Evolutionary conservation across 208 protist species (phyloP).

Genomic region (Tritrichomonas musculus): DNA sequence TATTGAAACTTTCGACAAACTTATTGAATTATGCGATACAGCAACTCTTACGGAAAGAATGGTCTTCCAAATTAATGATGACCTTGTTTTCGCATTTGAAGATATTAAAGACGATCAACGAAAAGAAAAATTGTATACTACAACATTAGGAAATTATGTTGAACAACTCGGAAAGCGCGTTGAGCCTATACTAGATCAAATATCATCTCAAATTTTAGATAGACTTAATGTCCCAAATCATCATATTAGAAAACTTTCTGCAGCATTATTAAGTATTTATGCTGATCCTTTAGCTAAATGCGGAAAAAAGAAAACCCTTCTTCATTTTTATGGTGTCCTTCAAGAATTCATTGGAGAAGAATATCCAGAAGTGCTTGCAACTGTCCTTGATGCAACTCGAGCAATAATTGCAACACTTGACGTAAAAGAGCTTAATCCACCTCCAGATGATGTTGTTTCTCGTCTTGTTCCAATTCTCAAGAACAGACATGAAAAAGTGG

Average conservation of each 20-base stretch:
- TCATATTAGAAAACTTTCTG: slow-evolving; percentile 79
- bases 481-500: slow-evolving; percentile 92
- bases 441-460: slow-evolving; percentile 87
- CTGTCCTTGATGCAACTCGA: slow-evolving; percentile 69
- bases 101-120: slow-evolving; percentile 66
- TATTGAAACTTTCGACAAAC: slow-evolving; percentile 58
- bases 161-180: not conserved
- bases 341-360: slow-evolving; percentile 96
- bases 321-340: slow-evolving; percentile 82
- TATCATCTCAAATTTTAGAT: not conserved
- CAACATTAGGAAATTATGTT: not conserved
- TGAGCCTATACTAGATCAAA: not conserved
- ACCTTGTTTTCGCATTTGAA: slow-evolving; percentile 85
- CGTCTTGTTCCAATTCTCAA: slow-evolving; percentile 94
- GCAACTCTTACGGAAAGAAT: slow-evolving; percentile 76
- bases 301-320: slow-evolving; percentile 74
- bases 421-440: slow-evolving; percentile 83
- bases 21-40: slow-evolving; percentile 58
- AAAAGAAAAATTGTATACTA: not conserved
- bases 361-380: slow-evolving; percentile 74
- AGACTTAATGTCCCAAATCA: not conserved
- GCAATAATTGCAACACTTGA: slow-evolving; percentile 89
- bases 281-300: slow-evolving; percentile 60
- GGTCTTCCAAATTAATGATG: slow-evolving; percentile 86
- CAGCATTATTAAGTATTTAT: slow-evolving; percentile 83